These are phyloP conservation scores for Melampsora medusae DNA, from an alignment of 1,284 basidiomycete species.

Conservation along the genomic window DNA sequence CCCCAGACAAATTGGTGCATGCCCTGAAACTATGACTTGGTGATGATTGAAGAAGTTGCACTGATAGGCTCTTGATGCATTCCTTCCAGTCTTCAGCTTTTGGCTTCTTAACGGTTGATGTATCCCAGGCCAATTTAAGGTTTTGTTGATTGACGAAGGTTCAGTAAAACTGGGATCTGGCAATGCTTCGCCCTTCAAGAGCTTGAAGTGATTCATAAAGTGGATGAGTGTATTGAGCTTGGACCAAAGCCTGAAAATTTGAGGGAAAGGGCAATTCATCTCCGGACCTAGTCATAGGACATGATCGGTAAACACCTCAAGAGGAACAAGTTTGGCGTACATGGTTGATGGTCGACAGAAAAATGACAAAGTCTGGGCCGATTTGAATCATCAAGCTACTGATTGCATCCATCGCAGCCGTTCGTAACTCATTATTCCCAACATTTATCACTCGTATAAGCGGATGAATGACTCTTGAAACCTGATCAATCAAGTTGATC, in stretches of 20 bases:
- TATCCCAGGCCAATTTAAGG: constrained; percentile 95
- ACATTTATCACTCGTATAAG: constrained; percentile 80
- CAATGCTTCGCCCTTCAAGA: constrained; percentile 86
- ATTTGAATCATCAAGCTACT: constrained; percentile 89
- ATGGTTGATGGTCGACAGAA: constrained; percentile 95
- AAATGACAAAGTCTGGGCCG: constrained; percentile 93
- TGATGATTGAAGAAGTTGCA: constrained; percentile 97
- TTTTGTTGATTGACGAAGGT: constrained; percentile 87
- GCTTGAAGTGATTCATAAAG: constrained; percentile 85
- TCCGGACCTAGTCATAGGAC: not conserved
- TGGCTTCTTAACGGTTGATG: constrained; percentile 65
- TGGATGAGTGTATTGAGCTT: constrained; percentile 76
- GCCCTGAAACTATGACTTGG: constrained; percentile 95
- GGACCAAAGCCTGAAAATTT: constrained; percentile 65
- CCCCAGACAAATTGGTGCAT: constrained; percentile 88
- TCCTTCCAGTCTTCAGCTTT: constrained; percentile 82
- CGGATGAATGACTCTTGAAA: constrained; percentile 94
- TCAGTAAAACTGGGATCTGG: constrained; percentile 62
- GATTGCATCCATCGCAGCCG: constrained; percentile 87
- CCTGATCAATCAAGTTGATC: constrained; percentile 98
- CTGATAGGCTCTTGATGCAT: constrained; percentile 89
- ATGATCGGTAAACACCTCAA: not conserved
- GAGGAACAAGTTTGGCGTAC: constrained; percentile 57
- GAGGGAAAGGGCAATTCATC: not conserved
- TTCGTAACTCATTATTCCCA: constrained; percentile 74